Evolutionary conservation across 441 rosid species (phyloP).

Genomic region (Codiaeum variegatum): DNA sequence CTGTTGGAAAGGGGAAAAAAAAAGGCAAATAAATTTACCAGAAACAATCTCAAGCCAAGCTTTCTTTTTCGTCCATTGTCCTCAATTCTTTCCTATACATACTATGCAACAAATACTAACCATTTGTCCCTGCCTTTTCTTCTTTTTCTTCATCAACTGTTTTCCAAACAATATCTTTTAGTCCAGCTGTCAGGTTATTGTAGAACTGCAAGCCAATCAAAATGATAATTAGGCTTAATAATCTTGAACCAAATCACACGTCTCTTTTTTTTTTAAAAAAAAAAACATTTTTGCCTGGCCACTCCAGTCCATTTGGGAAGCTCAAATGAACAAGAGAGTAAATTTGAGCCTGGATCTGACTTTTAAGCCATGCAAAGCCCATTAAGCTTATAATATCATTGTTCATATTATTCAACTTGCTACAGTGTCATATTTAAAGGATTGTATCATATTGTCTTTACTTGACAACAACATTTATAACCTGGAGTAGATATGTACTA

Average conservation of each 20-base stretch:
- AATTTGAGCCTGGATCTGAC: not conserved
- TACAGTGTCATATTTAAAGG: not conserved
- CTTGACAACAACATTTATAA: not conserved
- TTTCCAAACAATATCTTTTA: constrained; percentile 95
- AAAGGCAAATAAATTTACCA: not conserved
- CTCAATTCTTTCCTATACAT: not conserved
- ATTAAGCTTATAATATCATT: not conserved
- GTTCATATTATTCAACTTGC: not conserved
- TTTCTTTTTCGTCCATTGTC: not conserved
- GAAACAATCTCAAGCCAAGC: not conserved
- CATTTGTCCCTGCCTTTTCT: constrained; percentile 20
- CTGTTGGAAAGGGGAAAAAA: not conserved
- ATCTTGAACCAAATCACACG: not conserved
- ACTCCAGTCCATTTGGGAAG: not conserved
- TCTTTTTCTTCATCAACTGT: constrained; percentile 61
- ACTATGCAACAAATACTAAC: constrained; percentile 11
- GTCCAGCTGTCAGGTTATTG: constrained; percentile 76
- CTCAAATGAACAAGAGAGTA: not conserved
- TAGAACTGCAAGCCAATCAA: constrained; percentile 55
- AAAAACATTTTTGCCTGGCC: not conserved
- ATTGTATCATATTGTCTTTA: not conserved
- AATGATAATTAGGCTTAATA: not conserved
- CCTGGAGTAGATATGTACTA: not conserved
- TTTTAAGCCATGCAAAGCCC: no score
- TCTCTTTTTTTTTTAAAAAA: not conserved